phyloP scores from a whole-genome alignment of 192 early-diverging fungal genomes.

The Linnemannia hyalina region DNA sequence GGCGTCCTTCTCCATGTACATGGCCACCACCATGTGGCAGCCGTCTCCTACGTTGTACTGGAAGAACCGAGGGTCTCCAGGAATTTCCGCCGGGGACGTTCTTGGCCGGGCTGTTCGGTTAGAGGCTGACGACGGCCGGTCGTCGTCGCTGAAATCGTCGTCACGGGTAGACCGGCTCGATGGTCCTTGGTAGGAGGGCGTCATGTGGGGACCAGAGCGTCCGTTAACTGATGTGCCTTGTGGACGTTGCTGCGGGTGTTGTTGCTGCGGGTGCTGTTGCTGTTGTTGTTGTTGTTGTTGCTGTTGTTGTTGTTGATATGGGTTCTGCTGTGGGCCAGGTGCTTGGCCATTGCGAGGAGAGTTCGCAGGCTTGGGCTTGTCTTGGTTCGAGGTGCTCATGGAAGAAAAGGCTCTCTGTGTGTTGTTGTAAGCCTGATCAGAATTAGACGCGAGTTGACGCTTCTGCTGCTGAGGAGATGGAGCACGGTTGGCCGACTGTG shows the following conservation, averaged over 20 bases:
- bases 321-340: neutral
- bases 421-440: neutral
- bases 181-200: neutral
- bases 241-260: neutral
- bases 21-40: constrained; percentile 24
- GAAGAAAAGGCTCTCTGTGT: neutral
- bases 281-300: neutral
- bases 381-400: neutral
- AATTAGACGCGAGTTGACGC: neutral
- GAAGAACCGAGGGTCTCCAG: constrained; percentile 23
- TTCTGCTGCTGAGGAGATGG: neutral
- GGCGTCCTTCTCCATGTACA: constrained; percentile 37
- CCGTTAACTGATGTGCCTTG: neutral
- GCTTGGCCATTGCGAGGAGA: neutral
- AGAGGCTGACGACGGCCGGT: neutral
- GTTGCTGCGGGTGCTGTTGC: neutral
- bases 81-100: neutral
- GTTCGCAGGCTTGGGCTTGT: neutral
- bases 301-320: neutral
- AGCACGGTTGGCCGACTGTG: neutral
- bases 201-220: neutral
- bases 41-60: constrained; percentile 48
- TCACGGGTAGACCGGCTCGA: neutral
- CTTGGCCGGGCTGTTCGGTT: neutral
- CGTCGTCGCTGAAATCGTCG: neutral